Base-by-base conservation (phyloP, 202 grass and related monocot species). In the Alloteropsis angusta region DNA sequence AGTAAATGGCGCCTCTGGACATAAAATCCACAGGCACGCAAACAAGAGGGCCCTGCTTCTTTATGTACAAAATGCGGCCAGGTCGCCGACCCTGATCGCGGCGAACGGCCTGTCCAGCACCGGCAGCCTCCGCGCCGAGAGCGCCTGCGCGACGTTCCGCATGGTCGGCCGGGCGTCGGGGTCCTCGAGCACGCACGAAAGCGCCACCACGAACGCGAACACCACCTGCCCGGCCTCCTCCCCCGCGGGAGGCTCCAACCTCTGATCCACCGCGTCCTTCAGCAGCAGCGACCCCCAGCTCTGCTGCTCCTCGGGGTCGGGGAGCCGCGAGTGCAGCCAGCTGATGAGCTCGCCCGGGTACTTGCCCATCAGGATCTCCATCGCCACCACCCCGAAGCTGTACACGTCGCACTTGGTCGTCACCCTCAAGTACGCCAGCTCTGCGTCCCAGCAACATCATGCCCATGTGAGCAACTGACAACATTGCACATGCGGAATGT, bases 391-490 rank as follows among this genome's bases (percentile, higher is more conserved):
- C 18, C 91, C 91, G 57, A 97, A 97, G 65, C 94, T 92, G 77
- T 97, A 97, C 25, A 88, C 94, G 71, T 97, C 94, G 50, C 91
- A 94, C 73, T 90, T 97, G 50, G 85, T 84, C 10, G 91, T 97
- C 23, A 94, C 83, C 78, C 69, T 80, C 89, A 90, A 53, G 85
- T 90, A 94, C 18, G 91, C 94, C 23, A 97, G 30, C 68, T 93
- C 91, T 97, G 83, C 70, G 3, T 1, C 50, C 56, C 43, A 52
- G 1, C 18, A 21, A 13, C 5, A 4, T 9, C 6, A 10, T 26
- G 12, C 1, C 7, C 16, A 16, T 6, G 22, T 17, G 4, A 37
- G 38, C n/a, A 30, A 30, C 28, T 30, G 28, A 30, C 2, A 30
- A 30, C 28, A 30, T 30, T 3, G 28, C n/a, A n/a, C n/a, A n/a